Base-by-base conservation (phyloP, 2,329 filamentous ascomycete genomes). In the Ascochyta lentis region DNA sequence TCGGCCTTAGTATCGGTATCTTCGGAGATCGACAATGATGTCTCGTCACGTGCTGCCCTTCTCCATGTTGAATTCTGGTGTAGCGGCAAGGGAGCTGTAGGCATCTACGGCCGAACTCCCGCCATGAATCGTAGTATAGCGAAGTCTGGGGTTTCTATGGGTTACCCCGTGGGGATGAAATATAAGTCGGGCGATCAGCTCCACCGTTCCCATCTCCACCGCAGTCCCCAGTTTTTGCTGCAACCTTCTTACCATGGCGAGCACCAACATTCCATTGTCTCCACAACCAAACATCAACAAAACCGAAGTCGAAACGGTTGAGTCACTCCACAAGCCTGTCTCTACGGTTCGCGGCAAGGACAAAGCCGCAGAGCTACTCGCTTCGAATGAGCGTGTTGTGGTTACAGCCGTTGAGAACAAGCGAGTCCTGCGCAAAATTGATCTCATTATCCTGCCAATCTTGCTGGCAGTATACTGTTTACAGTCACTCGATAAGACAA, bases 391-490 rank as follows among this genome's bases (percentile, higher is more conserved):
- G 39, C 75, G 75, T 2, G 75, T 84, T 31, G 65, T 79, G 37
- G 77, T 86, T 6, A 83, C 83, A 0, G 74, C 80, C 0, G 80
- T 79, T 44, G 83, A 84, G 61, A 84, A 86, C 68, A 76, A 76
- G 46, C 75, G 79, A 37, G 78, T 85, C 6, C 71, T 84, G 35
- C 76, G 78, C 26, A 78, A 77, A 59, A 84, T 85, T 51, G 83
- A 85, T 63, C 66, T 80, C 23, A 69, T 77, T 46, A 77, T 85
- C 22, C 71, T 85, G 12, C 82, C 83, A 0, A 78, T 84, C 49
- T 81, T 89, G 54, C 76, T 88, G 10, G 78, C 79, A 6, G 83
- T 87, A 19, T 89, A 88, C 71, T 87, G 85, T 65, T 78, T 88
- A 0, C 86, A 89, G 60, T 82, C 81, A 10, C 77, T 88, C 6